Evolutionary conservation across 2,329 filamentous ascomycete species (phyloP), one percentile per base, ranked within the genome.

Genomic region (Chaetomiaceae sp.): DNA sequence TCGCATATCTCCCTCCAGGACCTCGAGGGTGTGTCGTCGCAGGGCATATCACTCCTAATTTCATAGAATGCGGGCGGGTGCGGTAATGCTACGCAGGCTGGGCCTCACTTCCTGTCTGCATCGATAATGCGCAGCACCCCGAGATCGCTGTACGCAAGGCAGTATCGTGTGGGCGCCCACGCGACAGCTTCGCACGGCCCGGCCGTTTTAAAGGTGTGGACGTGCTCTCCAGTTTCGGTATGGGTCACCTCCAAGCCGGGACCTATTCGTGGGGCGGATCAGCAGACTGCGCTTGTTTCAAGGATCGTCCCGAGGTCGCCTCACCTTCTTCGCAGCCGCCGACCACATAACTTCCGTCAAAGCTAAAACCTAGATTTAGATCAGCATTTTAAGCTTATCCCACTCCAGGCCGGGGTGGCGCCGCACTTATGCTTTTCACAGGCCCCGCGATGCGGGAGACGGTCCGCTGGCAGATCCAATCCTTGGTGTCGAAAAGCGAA

Each of bases 81-180:
- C 9, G n/a, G 22, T n/a, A 9, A 14, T 8, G 15, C 19, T 20
- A 7, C 7, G 29, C 15, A 8, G 7, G 15, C 23, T 25, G 5
- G 19, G 50, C 8, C 45, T 63, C 58, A 74, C 61, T 75, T 77
- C 51, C 70, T 69, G 44, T 76, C 76, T 20, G 68, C 63, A 59
- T 82, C 81, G 44, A 89, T 75, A 53, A 91, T 88, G 63, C 85
- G 83, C 54, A 91, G 69, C 47, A 79, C 79, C 1, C 85, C 85
- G 33, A 82, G 70, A 64, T 91, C 88, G 48, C 82, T 82, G 66
- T 89, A 91, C 2, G 88, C 88, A 55, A 92, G 70, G 60, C 81
- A 83, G 67, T 91, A 91, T 53, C 83, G 77, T 38, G 80, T 84
- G 2, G 88, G 88, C 59, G 89, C 87, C 88, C 88, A 91, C 3